phyloP scores from a whole-genome alignment of 208 protist species.

The Crithidia bombi region DNA sequence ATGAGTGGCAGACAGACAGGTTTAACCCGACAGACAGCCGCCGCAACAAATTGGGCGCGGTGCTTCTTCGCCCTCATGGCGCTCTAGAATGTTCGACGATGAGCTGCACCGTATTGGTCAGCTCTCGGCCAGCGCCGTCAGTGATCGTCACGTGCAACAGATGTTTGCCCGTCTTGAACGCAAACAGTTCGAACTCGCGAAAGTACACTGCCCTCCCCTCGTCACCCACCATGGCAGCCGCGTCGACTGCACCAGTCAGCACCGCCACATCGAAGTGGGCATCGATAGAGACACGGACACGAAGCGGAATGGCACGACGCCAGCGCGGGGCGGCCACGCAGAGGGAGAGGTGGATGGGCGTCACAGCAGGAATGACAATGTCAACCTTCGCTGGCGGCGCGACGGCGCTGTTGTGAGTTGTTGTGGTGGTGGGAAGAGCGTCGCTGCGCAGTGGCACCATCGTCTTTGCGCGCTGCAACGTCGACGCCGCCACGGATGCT shows the following conservation, averaged over 20 bases:
- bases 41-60: neutral
- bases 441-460: slow-evolving; percentile 3
- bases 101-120: slow-evolving; percentile 59
- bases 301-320: slow-evolving; percentile 64
- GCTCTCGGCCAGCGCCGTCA: slow-evolving; percentile 61
- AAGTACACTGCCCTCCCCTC: slow-evolving; percentile 44
- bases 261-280: slow-evolving; percentile 70
- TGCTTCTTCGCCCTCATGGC: neutral
- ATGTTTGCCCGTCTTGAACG: slow-evolving; percentile 82
- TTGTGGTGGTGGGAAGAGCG: too few relatives aligned
- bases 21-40: neutral
- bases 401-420: neutral
- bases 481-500: neutral
- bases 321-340: slow-evolving; percentile 56
- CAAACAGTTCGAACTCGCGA: slow-evolving; percentile 68
- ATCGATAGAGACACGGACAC: slow-evolving; percentile 61
- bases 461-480: slow-evolving; percentile 8
- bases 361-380: slow-evolving; percentile 63
- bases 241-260: slow-evolving; percentile 68
- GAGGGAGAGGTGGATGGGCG: slow-evolving; percentile 56
- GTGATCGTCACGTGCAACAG: slow-evolving; percentile 61
- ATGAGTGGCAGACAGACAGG: too few relatives aligned
- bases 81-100: slow-evolving; percentile 39
- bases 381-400: slow-evolving; percentile 3
- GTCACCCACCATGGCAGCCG: slow-evolving; percentile 52